Evolutionary conservation across 345 rosid genomes (phyloP), one percentile per base, ranked within the genome.

Genomic region (Stellera chamaejasme): DNA sequence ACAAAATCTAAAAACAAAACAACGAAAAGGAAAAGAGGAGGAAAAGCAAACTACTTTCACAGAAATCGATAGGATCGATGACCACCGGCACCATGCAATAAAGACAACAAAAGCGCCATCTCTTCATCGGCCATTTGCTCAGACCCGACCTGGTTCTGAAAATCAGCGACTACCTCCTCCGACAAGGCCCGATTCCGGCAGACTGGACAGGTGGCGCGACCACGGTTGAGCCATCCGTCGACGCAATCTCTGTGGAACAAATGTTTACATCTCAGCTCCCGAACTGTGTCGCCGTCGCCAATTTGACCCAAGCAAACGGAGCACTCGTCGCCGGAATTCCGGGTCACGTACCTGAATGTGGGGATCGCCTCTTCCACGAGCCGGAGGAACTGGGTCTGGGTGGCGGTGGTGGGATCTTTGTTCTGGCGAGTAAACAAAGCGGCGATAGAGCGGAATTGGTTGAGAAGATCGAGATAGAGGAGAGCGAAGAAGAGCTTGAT

Each of bases 241-340:
- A 81, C 43, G 50, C 87, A 81, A 45, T 63, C 81, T 65, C 61
- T 78, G 58, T 81, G 87, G 63, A 75, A 81, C 5, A 63, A 44
- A 42, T 81, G 87, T 23, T 67, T 55, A 57, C 87, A 81, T 25
- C 52, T 63, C 51, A 81, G 51, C 2, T 48, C 68, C 56, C 87
- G 59, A 3, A 75, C 69, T 15, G 59, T 63, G 3, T 81, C 81
- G 0, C 77, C 83, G 43, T 78, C 81, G 48, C 56, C 59, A 10
- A 78, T 50, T 23, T 75, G 72, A 4, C 72, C 68, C 59, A 80
- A 67, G 45, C 86, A 80, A 1, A 80, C 80, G 0, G 71, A 65
- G 23, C 86, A 80, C 11, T 62, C 79, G 1, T 26, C 5, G 44
- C 39, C 1, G 2, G 11, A 4, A 3, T 59, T 16, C n/a, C 5